phyloP scores from a whole-genome alignment of 805 yeast species.

The Starmerella apis region DNA sequence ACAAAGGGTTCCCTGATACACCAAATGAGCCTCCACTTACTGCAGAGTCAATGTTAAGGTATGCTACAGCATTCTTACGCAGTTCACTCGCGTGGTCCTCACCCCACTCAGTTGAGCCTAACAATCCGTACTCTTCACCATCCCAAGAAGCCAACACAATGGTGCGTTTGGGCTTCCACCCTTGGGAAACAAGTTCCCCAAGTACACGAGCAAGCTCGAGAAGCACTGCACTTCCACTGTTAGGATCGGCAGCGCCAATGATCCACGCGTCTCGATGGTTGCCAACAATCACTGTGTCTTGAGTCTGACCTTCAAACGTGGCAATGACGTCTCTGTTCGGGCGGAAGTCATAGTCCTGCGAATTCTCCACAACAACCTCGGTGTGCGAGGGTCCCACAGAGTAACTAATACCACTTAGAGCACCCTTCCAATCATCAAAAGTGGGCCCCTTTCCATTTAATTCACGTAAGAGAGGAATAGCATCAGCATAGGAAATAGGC shows the following conservation, averaged over 20 bases:
- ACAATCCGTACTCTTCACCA: constrained; percentile 60
- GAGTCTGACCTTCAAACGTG: constrained; percentile 43
- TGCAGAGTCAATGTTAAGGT: constrained; percentile 60
- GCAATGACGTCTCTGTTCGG: constrained; percentile 59
- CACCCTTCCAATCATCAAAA: constrained; percentile 38
- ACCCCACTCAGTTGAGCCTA: constrained; percentile 73
- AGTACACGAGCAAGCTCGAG: constrained; percentile 55
- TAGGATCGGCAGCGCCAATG: constrained; percentile 73
- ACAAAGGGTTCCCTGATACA: constrained; percentile 50
- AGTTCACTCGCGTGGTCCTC: constrained; percentile 45
- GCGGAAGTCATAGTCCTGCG: constrained; percentile 51
- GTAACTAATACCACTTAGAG: constrained; percentile 38
- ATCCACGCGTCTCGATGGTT: constrained; percentile 78
- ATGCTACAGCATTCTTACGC: constrained; percentile 47
- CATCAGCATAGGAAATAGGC: constrained; percentile 57
- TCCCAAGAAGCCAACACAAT: constrained; percentile 71
- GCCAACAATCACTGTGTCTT: constrained; percentile 54
- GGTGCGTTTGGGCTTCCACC: constrained; percentile 67
- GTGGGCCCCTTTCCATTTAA: constrained; percentile 49
- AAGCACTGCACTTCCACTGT: constrained; percentile 57
- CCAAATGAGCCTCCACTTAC: constrained; percentile 45
- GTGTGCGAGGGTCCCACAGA: constrained; percentile 42
- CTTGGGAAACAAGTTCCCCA: constrained; percentile 40
- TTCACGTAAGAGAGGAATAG: constrained; percentile 48
- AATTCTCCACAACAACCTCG: constrained; percentile 46